phyloP scores from a whole-genome alignment of 169 alveolate species.

The Plasmodium gonderi region DNA sequence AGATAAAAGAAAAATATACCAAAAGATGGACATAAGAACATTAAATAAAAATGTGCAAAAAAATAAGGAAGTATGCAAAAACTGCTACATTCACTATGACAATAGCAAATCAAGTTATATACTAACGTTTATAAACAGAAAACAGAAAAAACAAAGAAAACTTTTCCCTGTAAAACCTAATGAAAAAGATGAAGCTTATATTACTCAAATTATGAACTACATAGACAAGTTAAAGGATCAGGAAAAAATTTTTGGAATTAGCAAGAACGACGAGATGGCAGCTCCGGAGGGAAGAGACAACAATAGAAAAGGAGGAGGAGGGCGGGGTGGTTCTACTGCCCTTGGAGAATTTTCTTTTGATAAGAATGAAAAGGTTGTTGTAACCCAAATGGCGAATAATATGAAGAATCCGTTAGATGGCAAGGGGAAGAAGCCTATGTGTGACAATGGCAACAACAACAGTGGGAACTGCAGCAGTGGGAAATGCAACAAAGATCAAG shows the following conservation, averaged over 20 bases:
- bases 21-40: constrained; percentile 66
- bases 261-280: background rate
- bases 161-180: constrained; percentile 66
- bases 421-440: no score
- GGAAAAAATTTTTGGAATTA: constrained; percentile 43
- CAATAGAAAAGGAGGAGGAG: background rate
- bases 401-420: no score
- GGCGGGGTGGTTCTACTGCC: no score
- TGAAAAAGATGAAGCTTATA: constrained; percentile 65
- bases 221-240: constrained; percentile 54
- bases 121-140: constrained; percentile 65
- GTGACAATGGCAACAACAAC: background rate
- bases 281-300: background rate
- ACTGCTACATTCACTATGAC: constrained; percentile 72
- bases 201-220: constrained; percentile 57
- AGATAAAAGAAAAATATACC: constrained; percentile 67
- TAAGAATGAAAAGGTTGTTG: background rate
- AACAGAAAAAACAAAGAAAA: constrained; percentile 73
- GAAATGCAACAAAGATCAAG: background rate
- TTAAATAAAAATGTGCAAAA: constrained; percentile 67
- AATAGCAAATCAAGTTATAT: constrained; percentile 64
- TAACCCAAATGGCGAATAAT: no score
- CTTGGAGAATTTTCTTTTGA: no score
- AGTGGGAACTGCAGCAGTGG: background rate
- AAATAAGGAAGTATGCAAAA: constrained; percentile 61